phyloP scores from a whole-genome alignment of 768 basidiomycete species.

The Leucosporidium yakuticum region DNA sequence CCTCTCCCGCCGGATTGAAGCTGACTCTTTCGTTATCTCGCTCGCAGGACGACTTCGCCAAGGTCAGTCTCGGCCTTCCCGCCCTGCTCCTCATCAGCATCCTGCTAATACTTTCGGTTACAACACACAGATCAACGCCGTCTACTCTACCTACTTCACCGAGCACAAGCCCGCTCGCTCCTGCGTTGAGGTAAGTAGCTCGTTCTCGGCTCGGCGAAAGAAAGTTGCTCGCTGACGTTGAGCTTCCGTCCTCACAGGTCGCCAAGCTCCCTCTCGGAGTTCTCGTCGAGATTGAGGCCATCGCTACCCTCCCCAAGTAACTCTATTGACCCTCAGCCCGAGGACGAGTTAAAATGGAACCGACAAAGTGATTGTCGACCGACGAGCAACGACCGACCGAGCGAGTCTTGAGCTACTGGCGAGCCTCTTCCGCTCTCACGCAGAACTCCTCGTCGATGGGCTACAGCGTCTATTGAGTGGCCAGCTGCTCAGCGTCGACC shows the following conservation, averaged over 20 bases:
- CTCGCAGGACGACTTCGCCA: constrained; percentile 64
- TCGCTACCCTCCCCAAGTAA: neutral
- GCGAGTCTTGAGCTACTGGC: no score
- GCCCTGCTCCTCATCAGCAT: neutral
- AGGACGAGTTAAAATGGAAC: no score
- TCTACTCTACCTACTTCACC: constrained; percentile 80
- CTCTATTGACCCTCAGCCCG: no score
- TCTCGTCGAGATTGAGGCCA: constrained; percentile 75
- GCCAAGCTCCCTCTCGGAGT: constrained; percentile 82
- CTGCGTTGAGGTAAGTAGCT: constrained; percentile 65
- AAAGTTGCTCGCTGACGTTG: constrained; percentile 39
- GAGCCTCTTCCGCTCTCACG: no score
- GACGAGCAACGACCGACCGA: no score
- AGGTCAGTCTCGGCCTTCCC: constrained; percentile 16
- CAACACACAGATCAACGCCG: constrained; percentile 57
- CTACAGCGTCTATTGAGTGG: no score
- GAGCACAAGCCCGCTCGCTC: constrained; percentile 88
- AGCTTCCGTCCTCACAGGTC: constrained; percentile 32
- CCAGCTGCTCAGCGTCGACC: no score
- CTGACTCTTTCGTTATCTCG: neutral
- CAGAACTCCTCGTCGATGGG: no score
- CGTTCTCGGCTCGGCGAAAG: constrained; percentile 13
- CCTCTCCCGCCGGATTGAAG: neutral
- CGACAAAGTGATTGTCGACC: no score
- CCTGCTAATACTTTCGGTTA: neutral